Conservation (phyloP, 179 eudicot species). For the Carnegiea gigantea region DNA sequence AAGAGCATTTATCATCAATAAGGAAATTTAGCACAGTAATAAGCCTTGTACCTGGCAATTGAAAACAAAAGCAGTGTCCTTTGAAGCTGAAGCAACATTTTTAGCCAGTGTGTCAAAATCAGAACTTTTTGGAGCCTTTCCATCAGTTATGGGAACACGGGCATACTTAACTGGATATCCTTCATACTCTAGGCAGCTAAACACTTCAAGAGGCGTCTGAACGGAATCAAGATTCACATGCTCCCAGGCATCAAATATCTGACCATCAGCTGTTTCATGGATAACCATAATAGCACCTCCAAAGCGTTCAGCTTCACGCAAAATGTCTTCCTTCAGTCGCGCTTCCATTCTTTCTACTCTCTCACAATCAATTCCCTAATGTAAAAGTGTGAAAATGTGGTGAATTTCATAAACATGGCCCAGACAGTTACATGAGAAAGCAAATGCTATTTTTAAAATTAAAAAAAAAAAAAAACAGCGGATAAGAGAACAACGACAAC, state of each 20-base stretch:
- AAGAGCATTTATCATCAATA: constrained; percentile 3
- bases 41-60: constrained; percentile 77
- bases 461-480: not conserved
- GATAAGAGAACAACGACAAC: not conserved
- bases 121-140: constrained; percentile 97
- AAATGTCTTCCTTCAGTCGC: constrained; percentile 81
- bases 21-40: constrained; percentile 6
- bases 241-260: constrained; percentile 93
- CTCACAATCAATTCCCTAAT: constrained; percentile 86
- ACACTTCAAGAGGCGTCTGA: constrained; percentile 93
- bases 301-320: constrained; percentile 77
- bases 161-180: constrained; percentile 90
- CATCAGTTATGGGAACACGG: constrained; percentile 97
- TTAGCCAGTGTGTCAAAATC: constrained; percentile 79
- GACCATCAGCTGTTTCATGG: constrained; percentile 85
- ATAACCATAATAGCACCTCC: constrained; percentile 94
- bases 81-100: constrained; percentile 73
- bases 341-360: constrained; percentile 98
- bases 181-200: constrained; percentile 62
- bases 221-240: constrained; percentile 56
- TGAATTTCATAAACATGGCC: constrained; percentile 13
- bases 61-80: constrained; percentile 88
- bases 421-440: not conserved
- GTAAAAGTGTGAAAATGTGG: not conserved
- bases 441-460: not conserved